Conservation (phyloP, 805 yeast genomes). For the Starmerella floricola region DNA sequence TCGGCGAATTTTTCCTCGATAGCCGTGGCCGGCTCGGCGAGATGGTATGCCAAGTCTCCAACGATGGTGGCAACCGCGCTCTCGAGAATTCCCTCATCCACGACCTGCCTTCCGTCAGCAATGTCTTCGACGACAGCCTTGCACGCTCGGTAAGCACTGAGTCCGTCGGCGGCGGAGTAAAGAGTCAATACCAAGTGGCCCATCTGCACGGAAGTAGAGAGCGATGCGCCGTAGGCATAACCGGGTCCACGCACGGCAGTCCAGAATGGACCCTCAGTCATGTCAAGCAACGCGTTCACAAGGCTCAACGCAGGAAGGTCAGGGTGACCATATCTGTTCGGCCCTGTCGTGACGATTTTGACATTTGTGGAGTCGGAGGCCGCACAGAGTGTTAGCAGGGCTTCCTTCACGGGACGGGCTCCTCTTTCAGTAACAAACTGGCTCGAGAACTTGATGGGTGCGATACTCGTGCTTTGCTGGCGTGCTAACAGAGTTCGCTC, state of each 20-base stretch:
- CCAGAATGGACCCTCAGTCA: slow-evolving; percentile 96
- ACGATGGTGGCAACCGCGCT: slow-evolving; percentile 72
- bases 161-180: slow-evolving; percentile 75
- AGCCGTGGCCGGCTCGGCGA: slow-evolving; percentile 52
- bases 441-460: slow-evolving; percentile 33
- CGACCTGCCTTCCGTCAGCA: slow-evolving; percentile 40
- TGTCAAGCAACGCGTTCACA: slow-evolving; percentile 63
- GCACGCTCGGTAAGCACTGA: slow-evolving; percentile 50
- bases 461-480: slow-evolving; percentile 20
- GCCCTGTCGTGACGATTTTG: slow-evolving; percentile 46
- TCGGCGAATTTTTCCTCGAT: slow-evolving; percentile 57
- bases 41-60: slow-evolving; percentile 53
- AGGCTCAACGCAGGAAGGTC: slow-evolving; percentile 62
- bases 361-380: slow-evolving; percentile 74
- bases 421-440: slow-evolving; percentile 49
- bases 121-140: slow-evolving; percentile 50
- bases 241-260: slow-evolving; percentile 91
- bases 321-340: slow-evolving; percentile 40
- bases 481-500: slow-evolving; percentile 1
- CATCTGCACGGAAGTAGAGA: slow-evolving; percentile 41
- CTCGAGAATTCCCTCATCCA: slow-evolving; percentile 50
- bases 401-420: slow-evolving; percentile 37
- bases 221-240: slow-evolving; percentile 74
- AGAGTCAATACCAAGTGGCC: slow-evolving; percentile 57
- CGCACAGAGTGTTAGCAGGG: slow-evolving; percentile 59